phyloP scores from a whole-genome alignment of 768 basidiomycete species.

The Pisolithus tinctorius region DNA sequence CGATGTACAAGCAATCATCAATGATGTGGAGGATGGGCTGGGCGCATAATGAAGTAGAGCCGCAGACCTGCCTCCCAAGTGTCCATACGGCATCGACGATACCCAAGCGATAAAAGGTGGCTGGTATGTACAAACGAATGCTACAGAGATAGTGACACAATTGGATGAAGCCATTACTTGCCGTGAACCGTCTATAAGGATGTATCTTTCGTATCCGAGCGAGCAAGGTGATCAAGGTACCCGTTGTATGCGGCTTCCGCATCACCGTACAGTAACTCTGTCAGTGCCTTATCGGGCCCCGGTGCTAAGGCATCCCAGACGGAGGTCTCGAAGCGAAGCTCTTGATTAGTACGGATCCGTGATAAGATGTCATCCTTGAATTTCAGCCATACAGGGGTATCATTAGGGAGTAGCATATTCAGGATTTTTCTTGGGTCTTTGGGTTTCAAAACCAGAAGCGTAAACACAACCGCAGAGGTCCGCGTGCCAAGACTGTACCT shows the following conservation, averaged over 20 bases:
- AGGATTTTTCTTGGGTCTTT: neutral
- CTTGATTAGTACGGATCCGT: neutral
- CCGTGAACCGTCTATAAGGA: neutral
- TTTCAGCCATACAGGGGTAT: slow-evolving; percentile 3
- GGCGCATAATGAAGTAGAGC: too few species aligned
- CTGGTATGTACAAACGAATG: neutral
- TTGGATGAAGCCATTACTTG: neutral
- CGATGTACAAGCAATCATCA: too few species aligned
- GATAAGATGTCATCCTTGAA: neutral
- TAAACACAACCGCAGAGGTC: slow-evolving; percentile 4
- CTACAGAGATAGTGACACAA: neutral
- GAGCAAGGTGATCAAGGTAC: neutral
- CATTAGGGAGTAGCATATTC: slow-evolving; percentile 3
- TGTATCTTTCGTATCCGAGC: neutral
- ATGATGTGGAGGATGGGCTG: too few species aligned
- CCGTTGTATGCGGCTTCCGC: neutral
- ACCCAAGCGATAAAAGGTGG: too few species aligned
- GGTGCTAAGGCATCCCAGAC: neutral
- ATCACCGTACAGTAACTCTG: neutral
- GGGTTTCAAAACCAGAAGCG: slow-evolving; percentile 1
- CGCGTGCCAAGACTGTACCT: slow-evolving; percentile 3
- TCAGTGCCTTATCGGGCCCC: neutral
- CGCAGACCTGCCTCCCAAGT: too few species aligned
- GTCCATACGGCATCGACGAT: too few species aligned
- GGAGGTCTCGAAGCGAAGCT: neutral